Base-by-base conservation (phyloP, 148 eudicot genomes). In the Simmondsia chinensis region DNA sequence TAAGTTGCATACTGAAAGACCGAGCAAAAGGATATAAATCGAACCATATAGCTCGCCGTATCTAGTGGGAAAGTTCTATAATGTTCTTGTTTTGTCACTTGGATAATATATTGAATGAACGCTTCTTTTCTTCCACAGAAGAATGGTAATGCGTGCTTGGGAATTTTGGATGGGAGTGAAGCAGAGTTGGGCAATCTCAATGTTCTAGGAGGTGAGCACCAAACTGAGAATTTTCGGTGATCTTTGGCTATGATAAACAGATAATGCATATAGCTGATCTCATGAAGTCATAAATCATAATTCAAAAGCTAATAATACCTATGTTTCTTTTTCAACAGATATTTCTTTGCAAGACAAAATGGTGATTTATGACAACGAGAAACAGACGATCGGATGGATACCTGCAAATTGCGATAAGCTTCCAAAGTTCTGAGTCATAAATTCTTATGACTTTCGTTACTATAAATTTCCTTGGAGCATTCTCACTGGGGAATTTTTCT, bases 131-230 rank as follows among this genome's bases (percentile, higher is more conserved):
- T 42, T 20, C 26, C 54, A 29, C 67, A 91, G 99, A 58, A 72
- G 46, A 58, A 53, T 39, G 99, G 99, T 41, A 91, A 77, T 50
- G 89, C 54, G 39, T 91, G 99, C 67, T 61, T 91, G 39, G 99
- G 89, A 10, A 79, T 91, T 38, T 52, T 91, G 71, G 65, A 91
- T 48, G 95, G 95, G 7, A 43, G 65, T 0, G 86, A 77, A 54
- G 89, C 69, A 14, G 83, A 74, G 24, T 64, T 85, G 22, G 94
- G 52, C 38, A 54, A 77, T 33, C 33, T 59, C 34, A 91, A 91
- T 39, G 40, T 91, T 27, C 52, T 91, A 50, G 99, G 99, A 68
- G 99, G 99, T 91, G 46, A 60, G 66, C 11, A 47, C 41, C 42
- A 4, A 25, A 3, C 5, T 9, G 14, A 30, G 12, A 46, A 33